A percentile compares a stretch with the other conserved stretches of the same genome.
These are phyloP conservation scores for Kregervanrija pseudodelftensis DNA, from an alignment of 805 yeast species.

Conservation along the genomic window DNA sequence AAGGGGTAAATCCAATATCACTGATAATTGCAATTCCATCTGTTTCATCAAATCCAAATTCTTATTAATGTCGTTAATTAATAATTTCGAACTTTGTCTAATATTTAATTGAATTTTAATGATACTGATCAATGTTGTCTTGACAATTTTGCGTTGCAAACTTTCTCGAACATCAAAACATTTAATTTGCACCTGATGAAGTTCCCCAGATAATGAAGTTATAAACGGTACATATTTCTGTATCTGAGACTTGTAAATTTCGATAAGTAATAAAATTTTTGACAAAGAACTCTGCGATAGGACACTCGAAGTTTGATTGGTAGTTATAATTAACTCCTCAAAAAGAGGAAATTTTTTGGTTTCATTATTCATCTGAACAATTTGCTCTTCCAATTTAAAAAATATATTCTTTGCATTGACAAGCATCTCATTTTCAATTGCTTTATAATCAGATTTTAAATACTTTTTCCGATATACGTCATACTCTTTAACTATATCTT, in stretches of 20 bases:
- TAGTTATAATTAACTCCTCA: slow-evolving; percentile 26
- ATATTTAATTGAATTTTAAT: slow-evolving; percentile 33
- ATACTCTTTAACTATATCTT: slow-evolving; percentile 33
- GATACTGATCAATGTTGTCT: slow-evolving; percentile 26
- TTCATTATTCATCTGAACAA: slow-evolving; percentile 15
- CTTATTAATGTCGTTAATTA: slow-evolving; percentile 27
- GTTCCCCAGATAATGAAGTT: slow-evolving; percentile 24
- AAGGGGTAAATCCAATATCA: slow-evolving; percentile 60
- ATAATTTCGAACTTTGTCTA: slow-evolving; percentile 24
- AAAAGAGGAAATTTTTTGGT: slow-evolving; percentile 22
- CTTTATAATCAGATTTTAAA: slow-evolving; percentile 15
- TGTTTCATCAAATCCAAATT: slow-evolving; percentile 26
- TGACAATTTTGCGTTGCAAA: slow-evolving; percentile 29
- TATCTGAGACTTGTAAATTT: slow-evolving; percentile 16
- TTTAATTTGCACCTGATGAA: slow-evolving; percentile 32
- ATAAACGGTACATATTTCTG: slow-evolving; percentile 26
- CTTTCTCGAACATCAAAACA: slow-evolving; percentile 27
- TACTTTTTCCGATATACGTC: slow-evolving; percentile 34
- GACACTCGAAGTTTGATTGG: slow-evolving; percentile 20
- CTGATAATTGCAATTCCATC: slow-evolving; percentile 25
- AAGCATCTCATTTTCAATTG: slow-evolving; percentile 9
- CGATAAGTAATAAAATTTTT: slow-evolving; percentile 17
- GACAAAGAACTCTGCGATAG: slow-evolving; percentile 19
- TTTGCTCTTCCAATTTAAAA: slow-evolving; percentile 17
- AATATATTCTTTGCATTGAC: slow-evolving; percentile 17